Conservation (phyloP, 148 eudicot species). For the Vaccinium myrtillus region DNA sequence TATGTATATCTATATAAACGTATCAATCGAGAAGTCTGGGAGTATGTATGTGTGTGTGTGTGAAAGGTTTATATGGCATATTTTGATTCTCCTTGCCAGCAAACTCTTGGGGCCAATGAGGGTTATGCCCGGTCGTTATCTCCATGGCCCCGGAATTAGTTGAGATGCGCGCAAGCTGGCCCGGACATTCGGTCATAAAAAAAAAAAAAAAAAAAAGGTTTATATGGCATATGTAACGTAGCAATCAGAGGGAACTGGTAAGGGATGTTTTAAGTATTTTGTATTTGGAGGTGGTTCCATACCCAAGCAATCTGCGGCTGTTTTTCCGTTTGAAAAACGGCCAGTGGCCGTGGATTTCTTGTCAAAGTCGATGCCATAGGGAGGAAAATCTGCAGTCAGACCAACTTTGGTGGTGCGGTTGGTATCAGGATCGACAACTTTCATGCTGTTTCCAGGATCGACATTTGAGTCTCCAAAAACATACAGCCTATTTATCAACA, state of each 20-base stretch:
- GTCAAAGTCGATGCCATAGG: neutral
- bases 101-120: too few species aligned
- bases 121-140: too few species aligned
- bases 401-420: neutral
- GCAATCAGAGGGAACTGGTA: neutral
- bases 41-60: neutral
- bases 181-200: too few species aligned
- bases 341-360: neutral
- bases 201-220: neutral
- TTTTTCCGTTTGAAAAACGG: neutral
- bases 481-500: neutral
- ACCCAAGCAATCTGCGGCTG: slow-evolving; percentile 8
- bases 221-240: neutral
- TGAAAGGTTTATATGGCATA: neutral
- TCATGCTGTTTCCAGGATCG: slow-evolving; percentile 1
- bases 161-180: too few species aligned
- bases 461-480: neutral
- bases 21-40: too few species aligned
- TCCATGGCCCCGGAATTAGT: too few species aligned
- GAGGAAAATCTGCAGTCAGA: neutral
- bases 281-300: neutral
- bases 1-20: neutral
- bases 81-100: neutral
- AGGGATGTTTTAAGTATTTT: neutral
- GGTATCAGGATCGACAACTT: neutral